phyloP scores from a whole-genome alignment of 371 early-diverging fungal genomes.

The Cokeromyces recurvatus region DNA sequence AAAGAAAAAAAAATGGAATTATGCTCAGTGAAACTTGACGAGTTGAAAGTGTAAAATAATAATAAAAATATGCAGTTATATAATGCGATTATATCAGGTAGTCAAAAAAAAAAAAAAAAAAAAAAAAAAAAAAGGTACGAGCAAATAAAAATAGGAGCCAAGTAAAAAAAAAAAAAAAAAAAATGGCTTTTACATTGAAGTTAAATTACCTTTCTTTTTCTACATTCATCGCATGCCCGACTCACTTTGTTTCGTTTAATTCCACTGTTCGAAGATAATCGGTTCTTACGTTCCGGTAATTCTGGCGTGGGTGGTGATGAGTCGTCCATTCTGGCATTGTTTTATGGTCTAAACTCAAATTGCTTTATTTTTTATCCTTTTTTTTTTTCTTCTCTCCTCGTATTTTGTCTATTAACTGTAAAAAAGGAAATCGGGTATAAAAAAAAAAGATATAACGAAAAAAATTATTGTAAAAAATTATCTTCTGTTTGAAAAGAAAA shows the following conservation, averaged over 20 bases:
- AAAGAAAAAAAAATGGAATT: not conserved
- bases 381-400: not conserved
- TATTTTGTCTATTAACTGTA: not conserved
- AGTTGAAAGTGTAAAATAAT: slow-evolving; percentile 6
- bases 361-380: no score
- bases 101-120: not conserved
- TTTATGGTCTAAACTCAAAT: not conserved
- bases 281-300: slow-evolving; percentile 25
- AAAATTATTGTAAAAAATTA: not conserved
- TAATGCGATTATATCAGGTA: not conserved
- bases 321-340: slow-evolving; percentile 35
- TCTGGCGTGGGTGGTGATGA: slow-evolving; percentile 27
- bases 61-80: not conserved
- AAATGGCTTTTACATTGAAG: not conserved
- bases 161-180: no score
- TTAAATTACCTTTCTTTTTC: slow-evolving; percentile 44
- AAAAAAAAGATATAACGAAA: not conserved
- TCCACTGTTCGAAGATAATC: slow-evolving; percentile 18
- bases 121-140: not conserved
- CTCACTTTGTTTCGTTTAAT: slow-evolving; percentile 41
- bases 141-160: no score
- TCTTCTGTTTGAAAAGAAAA: no score
- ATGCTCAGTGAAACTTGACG: slow-evolving; percentile 36
- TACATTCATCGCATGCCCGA: slow-evolving; percentile 46
- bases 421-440: not conserved